Percentiles rank a stretch among this genome's conserved stretches.
phyloP scores from a whole-genome alignment of 305 asterid species.

The Fraxinus sp. region DNA sequence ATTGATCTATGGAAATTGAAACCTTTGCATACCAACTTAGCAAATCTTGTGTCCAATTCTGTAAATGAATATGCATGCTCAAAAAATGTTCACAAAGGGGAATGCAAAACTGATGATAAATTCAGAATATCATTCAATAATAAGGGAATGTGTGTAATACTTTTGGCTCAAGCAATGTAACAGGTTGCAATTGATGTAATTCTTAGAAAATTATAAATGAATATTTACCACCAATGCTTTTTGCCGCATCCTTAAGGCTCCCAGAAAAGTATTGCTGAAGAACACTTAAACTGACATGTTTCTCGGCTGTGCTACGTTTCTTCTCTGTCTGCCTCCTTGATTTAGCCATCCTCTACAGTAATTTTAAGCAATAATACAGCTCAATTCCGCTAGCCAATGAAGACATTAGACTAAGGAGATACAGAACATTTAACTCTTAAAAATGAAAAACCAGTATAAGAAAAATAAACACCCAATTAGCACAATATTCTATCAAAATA shows the following conservation, averaged over 20 bases:
- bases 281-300: conserved; percentile 60
- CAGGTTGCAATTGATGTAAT: background rate
- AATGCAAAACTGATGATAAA: background rate
- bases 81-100: background rate
- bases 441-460: background rate
- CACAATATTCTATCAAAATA: no score
- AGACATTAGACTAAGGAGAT: background rate
- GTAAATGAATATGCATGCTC: background rate
- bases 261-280: conserved; percentile 78
- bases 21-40: background rate
- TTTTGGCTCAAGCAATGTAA: background rate
- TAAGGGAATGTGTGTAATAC: background rate
- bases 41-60: background rate
- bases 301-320: conserved; percentile 62
- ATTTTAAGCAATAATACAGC: background rate
- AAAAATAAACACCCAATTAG: background rate
- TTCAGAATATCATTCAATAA: background rate
- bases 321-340: conserved; percentile 42
- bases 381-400: background rate
- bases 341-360: conserved; percentile 36
- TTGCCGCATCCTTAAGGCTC: conserved; percentile 82
- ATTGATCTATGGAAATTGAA: background rate
- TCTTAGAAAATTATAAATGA: background rate
- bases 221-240: conserved; percentile 72
- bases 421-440: no score